Percentiles rank a stretch among this genome's conserved stretches.
Conservation (phyloP, 1,284 basidiomycete species). For the Sutorius eximius region DNA sequence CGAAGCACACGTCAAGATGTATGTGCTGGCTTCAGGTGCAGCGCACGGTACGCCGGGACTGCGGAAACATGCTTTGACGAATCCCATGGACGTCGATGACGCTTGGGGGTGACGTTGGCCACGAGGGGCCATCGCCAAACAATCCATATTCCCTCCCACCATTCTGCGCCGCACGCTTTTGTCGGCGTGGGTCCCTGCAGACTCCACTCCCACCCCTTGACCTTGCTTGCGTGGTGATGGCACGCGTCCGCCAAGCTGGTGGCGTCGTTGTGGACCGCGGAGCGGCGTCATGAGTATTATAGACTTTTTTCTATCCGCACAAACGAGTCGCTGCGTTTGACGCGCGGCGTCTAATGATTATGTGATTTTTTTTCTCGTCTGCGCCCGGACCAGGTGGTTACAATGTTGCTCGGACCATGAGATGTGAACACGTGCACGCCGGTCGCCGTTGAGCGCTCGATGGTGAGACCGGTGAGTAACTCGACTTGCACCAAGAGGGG, state of each 20-base stretch:
- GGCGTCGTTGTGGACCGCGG: not conserved
- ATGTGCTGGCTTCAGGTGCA: slow-evolving; percentile 29
- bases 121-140: not conserved
- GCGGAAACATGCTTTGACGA: not conserved
- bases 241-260: not conserved
- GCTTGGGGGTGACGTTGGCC: slow-evolving; percentile 3
- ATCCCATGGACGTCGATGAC: slow-evolving; percentile 9
- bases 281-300: slow-evolving; percentile 4
- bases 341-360: slow-evolving; percentile 5
- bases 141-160: not conserved
- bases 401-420: not conserved
- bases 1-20: slow-evolving; percentile 48
- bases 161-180: not conserved
- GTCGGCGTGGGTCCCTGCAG: not conserved
- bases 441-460: not conserved
- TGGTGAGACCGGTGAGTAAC: not conserved
- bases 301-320: not conserved
- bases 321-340: not conserved
- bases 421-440: slow-evolving; percentile 2
- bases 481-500: not conserved
- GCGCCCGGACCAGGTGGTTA: not conserved
- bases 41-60: not conserved
- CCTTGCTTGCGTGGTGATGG: slow-evolving; percentile 1
- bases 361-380: not conserved
- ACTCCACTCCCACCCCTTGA: slow-evolving; percentile 5